These are phyloP conservation scores for Pyricularia sp. DNA, from an alignment of 2,329 filamentous ascomycete genomes.

Conservation along the genomic window DNA sequence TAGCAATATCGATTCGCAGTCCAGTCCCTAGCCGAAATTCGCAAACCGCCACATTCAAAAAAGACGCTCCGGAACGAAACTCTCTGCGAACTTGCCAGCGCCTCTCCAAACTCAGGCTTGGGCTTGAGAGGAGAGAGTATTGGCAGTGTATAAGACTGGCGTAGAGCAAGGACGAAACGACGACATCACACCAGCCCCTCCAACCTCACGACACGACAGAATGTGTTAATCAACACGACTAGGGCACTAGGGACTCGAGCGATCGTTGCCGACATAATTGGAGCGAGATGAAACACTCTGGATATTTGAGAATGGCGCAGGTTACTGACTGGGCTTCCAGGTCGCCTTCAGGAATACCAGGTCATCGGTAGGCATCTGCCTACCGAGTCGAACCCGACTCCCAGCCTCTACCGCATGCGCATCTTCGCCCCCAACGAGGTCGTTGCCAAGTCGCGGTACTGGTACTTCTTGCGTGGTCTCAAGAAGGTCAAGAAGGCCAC, in stretches of 20 bases:
- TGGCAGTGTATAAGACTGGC: neutral
- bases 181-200: neutral
- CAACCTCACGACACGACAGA: neutral
- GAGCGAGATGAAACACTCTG: neutral
- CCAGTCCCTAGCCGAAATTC: neutral
- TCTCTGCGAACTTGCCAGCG: neutral
- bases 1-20: neutral
- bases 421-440: slow-evolving; percentile 98
- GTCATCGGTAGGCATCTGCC: slow-evolving; percentile 99
- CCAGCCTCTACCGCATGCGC: slow-evolving; percentile 99
- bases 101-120: neutral
- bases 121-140: neutral
- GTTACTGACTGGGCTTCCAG: slow-evolving; percentile 37
- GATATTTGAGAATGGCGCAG: neutral
- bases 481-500: slow-evolving; percentile 99
- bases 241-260: neutral
- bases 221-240: neutral
- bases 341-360: slow-evolving; percentile 99
- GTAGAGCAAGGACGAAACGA: neutral
- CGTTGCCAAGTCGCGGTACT: slow-evolving; percentile 99
- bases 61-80: neutral
- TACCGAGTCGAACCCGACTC: slow-evolving; percentile 91
- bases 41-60: neutral
- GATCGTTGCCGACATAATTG: neutral
- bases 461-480: slow-evolving; percentile 99